A percentile compares a stretch with the other conserved stretches of the same genome.
Conservation (phyloP, 306 rosid genomes). For the Arachis hypogaea region DNA sequence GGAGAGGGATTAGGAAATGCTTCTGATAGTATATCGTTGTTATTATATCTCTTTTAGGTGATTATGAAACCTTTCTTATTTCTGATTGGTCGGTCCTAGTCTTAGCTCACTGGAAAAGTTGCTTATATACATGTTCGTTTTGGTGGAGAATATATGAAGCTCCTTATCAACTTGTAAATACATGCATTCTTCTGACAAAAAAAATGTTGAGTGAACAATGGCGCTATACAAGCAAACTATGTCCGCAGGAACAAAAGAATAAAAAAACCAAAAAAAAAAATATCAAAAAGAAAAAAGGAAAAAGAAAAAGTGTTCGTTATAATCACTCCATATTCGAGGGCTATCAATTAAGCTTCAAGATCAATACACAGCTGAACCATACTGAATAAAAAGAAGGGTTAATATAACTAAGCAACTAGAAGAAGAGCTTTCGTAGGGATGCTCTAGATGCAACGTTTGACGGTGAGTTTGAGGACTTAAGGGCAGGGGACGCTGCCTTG, state of each 20-base stretch:
- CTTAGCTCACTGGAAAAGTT: neutral
- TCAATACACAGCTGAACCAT: constrained; percentile 40
- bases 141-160: neutral
- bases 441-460: constrained; percentile 60
- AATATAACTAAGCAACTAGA: constrained; percentile 45
- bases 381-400: neutral
- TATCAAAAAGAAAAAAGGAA: too few relatives aligned
- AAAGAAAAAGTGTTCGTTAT: neutral
- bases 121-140: neutral
- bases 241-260: too few relatives aligned
- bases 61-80: too few relatives aligned
- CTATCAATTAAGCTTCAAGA: constrained; percentile 41
- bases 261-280: too few relatives aligned
- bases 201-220: constrained; percentile 26
- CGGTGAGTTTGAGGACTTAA: constrained; percentile 46
- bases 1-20: too few relatives aligned
- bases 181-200: constrained; percentile 30
- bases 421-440: constrained; percentile 71
- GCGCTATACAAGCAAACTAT: constrained; percentile 15
- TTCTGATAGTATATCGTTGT: too few relatives aligned
- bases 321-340: neutral
- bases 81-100: neutral
- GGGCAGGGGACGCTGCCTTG: constrained; percentile 55
- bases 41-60: too few relatives aligned
- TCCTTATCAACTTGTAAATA: neutral